Conservation (phyloP, 768 basidiomycete genomes). For the Hericium alpestre region DNA sequence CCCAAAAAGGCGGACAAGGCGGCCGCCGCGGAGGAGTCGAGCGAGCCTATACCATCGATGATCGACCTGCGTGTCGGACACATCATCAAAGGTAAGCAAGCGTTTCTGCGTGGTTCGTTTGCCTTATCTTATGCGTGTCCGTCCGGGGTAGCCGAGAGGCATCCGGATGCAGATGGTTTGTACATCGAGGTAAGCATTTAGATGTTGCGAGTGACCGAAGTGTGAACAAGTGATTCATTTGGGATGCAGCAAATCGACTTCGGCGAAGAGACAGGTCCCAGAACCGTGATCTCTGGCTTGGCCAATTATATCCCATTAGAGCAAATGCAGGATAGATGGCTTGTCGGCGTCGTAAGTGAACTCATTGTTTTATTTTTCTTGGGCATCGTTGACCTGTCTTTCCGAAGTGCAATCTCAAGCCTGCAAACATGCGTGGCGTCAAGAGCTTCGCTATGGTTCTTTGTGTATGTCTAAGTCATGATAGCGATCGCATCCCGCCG, state of each 20-base stretch:
- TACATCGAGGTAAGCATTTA: slow-evolving; percentile 69
- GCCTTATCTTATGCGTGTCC: background rate
- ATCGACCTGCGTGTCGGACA: slow-evolving; percentile 91
- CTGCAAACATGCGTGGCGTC: slow-evolving; percentile 92
- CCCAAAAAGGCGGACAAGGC: slow-evolving; percentile 22
- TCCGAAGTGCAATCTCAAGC: slow-evolving; percentile 81
- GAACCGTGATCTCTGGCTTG: slow-evolving; percentile 93
- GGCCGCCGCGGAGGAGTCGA: slow-evolving; percentile 44
- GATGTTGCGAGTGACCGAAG: background rate
- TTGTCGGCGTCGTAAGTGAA: slow-evolving; percentile 67
- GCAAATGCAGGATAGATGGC: slow-evolving; percentile 73
- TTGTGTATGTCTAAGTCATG: slow-evolving; percentile 41
- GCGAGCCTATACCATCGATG: slow-evolving; percentile 91
- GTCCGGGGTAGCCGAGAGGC: slow-evolving; percentile 58
- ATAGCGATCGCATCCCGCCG: background rate
- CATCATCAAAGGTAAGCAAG: slow-evolving; percentile 72
- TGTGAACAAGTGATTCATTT: background rate
- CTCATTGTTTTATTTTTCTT: background rate
- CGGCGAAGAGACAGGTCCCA: slow-evolving; percentile 88
- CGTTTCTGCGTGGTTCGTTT: too few species aligned
- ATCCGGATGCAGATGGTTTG: slow-evolving; percentile 96
- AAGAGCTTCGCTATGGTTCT: slow-evolving; percentile 99
- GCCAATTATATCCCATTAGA: slow-evolving; percentile 96
- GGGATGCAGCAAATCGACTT: slow-evolving; percentile 80
- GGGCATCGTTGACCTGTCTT: background rate